Conservation (phyloP, 331 rosid species). For the Quercus phellos region DNA sequence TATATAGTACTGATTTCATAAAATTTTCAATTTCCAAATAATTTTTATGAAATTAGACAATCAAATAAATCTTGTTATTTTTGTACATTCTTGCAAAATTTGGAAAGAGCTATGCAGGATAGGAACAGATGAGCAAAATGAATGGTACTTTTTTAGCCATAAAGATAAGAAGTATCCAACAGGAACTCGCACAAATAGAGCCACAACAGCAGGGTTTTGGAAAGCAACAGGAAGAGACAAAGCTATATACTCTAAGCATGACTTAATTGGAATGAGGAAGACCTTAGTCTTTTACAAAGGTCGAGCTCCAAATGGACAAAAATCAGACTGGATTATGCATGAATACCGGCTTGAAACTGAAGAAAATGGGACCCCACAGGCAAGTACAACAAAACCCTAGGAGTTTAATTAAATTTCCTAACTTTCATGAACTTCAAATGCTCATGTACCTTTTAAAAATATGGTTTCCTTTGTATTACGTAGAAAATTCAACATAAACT, state of each 20-base stretch:
- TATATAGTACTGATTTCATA: constrained; percentile 5
- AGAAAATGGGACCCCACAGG: constrained; percentile 85
- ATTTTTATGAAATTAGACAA: neutral
- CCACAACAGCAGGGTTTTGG: constrained; percentile 95
- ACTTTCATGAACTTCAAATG: neutral
- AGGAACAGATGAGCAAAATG: constrained; percentile 84
- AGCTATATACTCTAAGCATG: constrained; percentile 81
- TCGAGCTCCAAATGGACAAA: constrained; percentile 94
- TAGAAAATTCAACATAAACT: too few relatives aligned
- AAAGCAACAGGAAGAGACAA: constrained; percentile 98
- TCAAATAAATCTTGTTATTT: neutral
- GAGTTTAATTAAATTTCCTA: too few relatives aligned
- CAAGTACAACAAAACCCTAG: constrained; percentile 20
- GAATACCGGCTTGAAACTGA: constrained; percentile 86
- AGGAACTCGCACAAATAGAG: constrained; percentile 89
- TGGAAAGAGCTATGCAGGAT: constrained; percentile 70
- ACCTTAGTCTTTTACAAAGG: constrained; percentile 88
- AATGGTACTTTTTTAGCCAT: constrained; percentile 91
- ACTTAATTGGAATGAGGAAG: constrained; percentile 87
- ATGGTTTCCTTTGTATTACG: neutral
- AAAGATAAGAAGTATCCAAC: constrained; percentile 93
- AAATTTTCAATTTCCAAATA: neutral
- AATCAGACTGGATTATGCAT: constrained; percentile 97
- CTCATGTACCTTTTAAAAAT: neutral
- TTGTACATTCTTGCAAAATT: neutral